Conservation (phyloP, 2,329 filamentous ascomycete genomes). For the Paramyrothecium roridum region DNA sequence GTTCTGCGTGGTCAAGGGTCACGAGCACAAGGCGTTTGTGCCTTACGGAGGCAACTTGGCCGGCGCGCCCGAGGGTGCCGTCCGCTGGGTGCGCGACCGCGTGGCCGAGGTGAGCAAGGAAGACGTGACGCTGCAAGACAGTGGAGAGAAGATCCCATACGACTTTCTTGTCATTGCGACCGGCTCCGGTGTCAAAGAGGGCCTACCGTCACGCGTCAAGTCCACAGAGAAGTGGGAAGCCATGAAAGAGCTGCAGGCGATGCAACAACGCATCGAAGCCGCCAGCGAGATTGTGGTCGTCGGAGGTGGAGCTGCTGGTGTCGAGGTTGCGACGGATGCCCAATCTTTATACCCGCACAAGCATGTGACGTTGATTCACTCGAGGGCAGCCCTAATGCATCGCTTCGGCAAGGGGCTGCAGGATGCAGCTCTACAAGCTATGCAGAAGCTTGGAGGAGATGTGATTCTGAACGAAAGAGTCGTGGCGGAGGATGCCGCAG, state of each 20-base stretch:
- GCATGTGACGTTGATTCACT: constrained; percentile 55
- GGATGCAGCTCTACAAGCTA: constrained; percentile 31
- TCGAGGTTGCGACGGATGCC: constrained; percentile 59
- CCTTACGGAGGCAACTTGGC: constrained; percentile 47
- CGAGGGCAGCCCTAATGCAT: constrained; percentile 48
- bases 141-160: constrained; percentile 44
- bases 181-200: constrained; percentile 41
- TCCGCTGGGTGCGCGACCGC: constrained; percentile 39
- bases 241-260: constrained; percentile 35
- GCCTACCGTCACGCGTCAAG: constrained; percentile 46
- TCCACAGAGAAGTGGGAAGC: constrained; percentile 38
- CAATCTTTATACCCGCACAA: constrained; percentile 55
- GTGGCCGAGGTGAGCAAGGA: constrained; percentile 33
- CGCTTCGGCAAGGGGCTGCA: constrained; percentile 44
- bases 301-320: constrained; percentile 59
- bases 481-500: constrained; percentile 28
- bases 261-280: constrained; percentile 42
- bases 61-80: constrained; percentile 25
- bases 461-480: constrained; percentile 50
- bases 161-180: constrained; percentile 57
- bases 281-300: constrained; percentile 45
- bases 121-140: constrained; percentile 34
- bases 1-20: constrained; percentile 49
- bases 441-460: constrained; percentile 44
- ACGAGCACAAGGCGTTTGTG: constrained; percentile 59